Evolutionary conservation across 352 stramenopile genomes (phyloP), one percentile per base, ranked within the genome.

Genomic region (Phytophthora cryptogea): DNA sequence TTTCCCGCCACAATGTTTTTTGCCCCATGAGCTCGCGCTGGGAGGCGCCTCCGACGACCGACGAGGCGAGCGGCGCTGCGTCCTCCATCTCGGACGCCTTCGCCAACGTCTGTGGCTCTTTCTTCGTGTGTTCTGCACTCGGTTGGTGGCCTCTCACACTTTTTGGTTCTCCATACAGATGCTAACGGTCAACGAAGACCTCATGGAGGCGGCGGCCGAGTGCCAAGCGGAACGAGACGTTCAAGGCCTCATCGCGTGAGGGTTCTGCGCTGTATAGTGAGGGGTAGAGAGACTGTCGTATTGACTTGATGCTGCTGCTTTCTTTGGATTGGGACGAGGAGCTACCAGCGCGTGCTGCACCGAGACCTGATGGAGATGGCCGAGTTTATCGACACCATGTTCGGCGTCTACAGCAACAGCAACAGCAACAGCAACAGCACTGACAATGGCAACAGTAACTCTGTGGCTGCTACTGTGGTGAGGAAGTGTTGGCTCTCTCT

Each of bases 341-440:
- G 79, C 2, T 90, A 91, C 53, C 83, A 93, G 63, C 78, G 74
- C 5, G 73, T 91, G 37, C 52, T 93, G 40, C 83, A 93, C 45
- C 77, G 76, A 26, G 82, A 91, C 41, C 53, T 93, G 30, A 78
- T 93, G 64, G 83, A 93, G 39, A 93, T 93, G 83, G 79, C 83
- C 27, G 73, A 86, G 45, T 93, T 91, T 50, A 78, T 91, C 43
- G 83, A 93, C 67, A 72, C 81, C 36, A 72, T 82, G 50, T 93
- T 88, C 58, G 80, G 83, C 20, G 81, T 93, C 37, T 93, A 91
- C 68, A 75, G 76, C 43, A 82, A 73, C 23, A 55, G 11, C 9
- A 63, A 91, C 68, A 75, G 76, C 43, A 82, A 73, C 23, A 55
- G 11, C 9, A 63, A 23, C 16, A 57, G 14, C 52, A 63, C 26